These are phyloP conservation scores for Cyanodermella asteris DNA, from an alignment of 2,329 filamentous ascomycete species.

Conservation along the genomic window DNA sequence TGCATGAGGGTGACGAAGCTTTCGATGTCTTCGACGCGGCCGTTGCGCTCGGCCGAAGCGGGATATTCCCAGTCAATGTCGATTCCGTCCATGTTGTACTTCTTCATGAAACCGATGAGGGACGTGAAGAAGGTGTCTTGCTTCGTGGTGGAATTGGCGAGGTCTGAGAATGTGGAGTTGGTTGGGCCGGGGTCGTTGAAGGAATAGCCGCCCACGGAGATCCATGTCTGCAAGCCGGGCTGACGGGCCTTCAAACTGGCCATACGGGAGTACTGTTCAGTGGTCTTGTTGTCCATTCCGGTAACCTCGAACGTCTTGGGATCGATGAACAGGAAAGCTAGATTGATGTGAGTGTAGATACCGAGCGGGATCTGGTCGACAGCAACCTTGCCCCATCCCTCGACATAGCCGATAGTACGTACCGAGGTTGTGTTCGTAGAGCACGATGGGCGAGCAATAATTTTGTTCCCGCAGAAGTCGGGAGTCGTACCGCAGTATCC, in stretches of 20 bases:
- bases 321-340: constrained; percentile 15
- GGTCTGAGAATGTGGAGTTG: constrained; percentile 2
- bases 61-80: constrained; percentile 8
- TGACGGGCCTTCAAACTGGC: constrained; percentile 4
- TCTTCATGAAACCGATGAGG: constrained; percentile 5
- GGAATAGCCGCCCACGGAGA: constrained; percentile 6
- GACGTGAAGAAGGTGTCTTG: constrained; percentile 2
- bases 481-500: constrained; percentile 2
- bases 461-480: constrained; percentile 1
- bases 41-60: constrained; percentile 5
- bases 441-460: constrained; percentile 2
- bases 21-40: constrained; percentile 2
- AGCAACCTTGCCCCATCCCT: constrained; percentile 11
- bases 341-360: constrained; percentile 15
- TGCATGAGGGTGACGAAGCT: constrained; percentile 5
- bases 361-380: constrained; percentile 10
- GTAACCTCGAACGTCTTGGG: constrained; percentile 12
- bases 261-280: constrained; percentile 4
- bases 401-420: constrained; percentile 13
- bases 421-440: constrained; percentile 1
- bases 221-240: constrained; percentile 3
- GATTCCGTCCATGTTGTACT: constrained; percentile 6
- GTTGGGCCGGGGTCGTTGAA: constrained; percentile 5
- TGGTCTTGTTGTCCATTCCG: constrained; percentile 10
- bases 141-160: constrained; percentile 1